A percentile compares a stretch with the other conserved stretches of the same genome.
phyloP scores from a whole-genome alignment of 139 green algal species.

The Nannochloris sp. region DNA sequence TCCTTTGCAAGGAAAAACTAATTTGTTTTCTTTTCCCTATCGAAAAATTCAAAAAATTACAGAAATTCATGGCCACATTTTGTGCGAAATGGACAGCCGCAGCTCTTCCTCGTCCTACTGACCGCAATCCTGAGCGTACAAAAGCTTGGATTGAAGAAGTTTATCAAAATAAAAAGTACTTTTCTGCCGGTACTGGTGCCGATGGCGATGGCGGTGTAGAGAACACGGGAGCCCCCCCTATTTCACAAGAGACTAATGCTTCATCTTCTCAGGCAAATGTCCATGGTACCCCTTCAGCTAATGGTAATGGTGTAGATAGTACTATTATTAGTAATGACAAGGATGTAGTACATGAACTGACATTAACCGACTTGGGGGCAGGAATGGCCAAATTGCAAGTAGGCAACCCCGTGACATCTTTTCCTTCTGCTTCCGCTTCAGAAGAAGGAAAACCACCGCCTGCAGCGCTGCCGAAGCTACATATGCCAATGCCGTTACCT shows the following conservation, averaged over 20 bases:
- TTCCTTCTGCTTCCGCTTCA: background rate
- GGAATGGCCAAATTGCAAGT: background rate
- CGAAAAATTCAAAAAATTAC: too few species aligned
- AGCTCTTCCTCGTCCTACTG: constrained; percentile 23
- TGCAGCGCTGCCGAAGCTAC: constrained; percentile 3
- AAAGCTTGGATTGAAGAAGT: constrained; percentile 39
- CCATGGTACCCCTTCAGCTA: constrained; percentile 6
- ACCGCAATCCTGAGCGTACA: constrained; percentile 23
- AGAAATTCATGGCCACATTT: constrained; percentile 7
- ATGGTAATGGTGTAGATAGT: background rate
- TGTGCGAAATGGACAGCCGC: constrained; percentile 28
- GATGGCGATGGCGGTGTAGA: background rate
- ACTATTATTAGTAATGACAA: background rate
- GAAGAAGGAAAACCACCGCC: background rate
- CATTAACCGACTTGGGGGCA: background rate
- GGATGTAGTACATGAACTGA: background rate
- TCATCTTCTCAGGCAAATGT: background rate
- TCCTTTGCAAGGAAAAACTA: too few species aligned
- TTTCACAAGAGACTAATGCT: background rate
- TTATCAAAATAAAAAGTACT: constrained; percentile 32
- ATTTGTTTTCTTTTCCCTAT: too few species aligned
- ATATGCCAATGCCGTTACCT: background rate
- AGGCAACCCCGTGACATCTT: background rate
- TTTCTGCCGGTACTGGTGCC: background rate
- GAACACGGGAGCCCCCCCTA: background rate